Base-by-base conservation (phyloP, 2,329 filamentous ascomycete genomes). In the Amphichorda felina region DNA sequence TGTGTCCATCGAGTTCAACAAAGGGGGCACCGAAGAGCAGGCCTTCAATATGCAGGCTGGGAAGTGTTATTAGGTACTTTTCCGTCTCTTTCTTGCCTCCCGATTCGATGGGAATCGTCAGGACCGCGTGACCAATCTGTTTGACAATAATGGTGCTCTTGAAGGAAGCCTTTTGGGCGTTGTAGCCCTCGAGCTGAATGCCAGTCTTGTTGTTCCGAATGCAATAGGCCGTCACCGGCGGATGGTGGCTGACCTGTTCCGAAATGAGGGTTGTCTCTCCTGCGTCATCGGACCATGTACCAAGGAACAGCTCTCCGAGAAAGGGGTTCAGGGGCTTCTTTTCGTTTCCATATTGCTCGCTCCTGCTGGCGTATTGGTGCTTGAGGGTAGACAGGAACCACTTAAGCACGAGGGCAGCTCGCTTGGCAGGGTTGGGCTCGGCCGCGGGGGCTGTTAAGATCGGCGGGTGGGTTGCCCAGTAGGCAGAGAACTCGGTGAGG, bases 321-420 rank as follows among this genome's bases (percentile, higher is more conserved):
- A 98, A 96, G 0, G 91, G 91, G 54, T 98, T 96, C 40, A 98
- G 64, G 3, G 89, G 89, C 68, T 96, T 98, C 76, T 96, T 96
- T 68, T 95, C 89, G 51, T 86, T 91, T 34, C 86, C 87, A 43
- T 70, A 78, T 48, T 77, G 65, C 47, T 95, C 88, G 53, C 84
- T 93, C 40, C 72, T 70, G 50, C 68, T 75, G 39, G 74, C 73
- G 50, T 79, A 78, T 55, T 94, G 86, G 59, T 93, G 85, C 64
- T 91, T 94, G 35, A 96, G 68, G 4, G 88, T 94, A 50, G 79
- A 88, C 37, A 96, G 63, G 63, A 95, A 96, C 89, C 89, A 96
- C 60, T 89, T 93, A 48, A 95, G 66, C n/a, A 96, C 89, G 24
- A 89, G 68, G 45, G 94, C 62, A 15, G 85, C 80, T 41, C 89